phyloP scores from a whole-genome alignment of 176 grass and related monocot species.

The Oryza glumipatula region DNA sequence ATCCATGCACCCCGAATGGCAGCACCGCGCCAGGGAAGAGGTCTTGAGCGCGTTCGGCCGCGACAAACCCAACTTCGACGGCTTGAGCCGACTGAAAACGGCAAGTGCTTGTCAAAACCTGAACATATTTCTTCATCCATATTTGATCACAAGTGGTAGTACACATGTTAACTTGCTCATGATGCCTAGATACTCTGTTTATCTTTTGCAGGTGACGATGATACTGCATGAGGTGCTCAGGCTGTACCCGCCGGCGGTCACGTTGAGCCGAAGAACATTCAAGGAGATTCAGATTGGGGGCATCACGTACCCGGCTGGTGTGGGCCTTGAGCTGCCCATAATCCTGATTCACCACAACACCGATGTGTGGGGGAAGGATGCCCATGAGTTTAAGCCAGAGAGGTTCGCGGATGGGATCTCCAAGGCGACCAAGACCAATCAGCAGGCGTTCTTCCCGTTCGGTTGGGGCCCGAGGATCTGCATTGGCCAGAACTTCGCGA shows the following conservation, averaged over 20 bases:
- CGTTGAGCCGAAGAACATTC: conserved; percentile 40
- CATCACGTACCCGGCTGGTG: conserved; percentile 54
- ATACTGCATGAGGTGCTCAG: conserved; percentile 78
- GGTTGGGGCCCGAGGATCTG: conserved; percentile 76
- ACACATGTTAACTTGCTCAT: not conserved
- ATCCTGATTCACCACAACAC: conserved; percentile 61
- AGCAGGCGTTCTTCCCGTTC: conserved; percentile 62
- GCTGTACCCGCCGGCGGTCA: conserved; percentile 58
- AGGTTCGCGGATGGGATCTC: conserved; percentile 69
- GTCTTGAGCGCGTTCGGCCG: conserved; percentile 53
- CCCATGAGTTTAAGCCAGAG: conserved; percentile 61
- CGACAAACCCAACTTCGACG: conserved; percentile 50
- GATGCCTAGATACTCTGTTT: not conserved
- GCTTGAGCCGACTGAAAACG: conserved; percentile 57
- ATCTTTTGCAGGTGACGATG: conserved; percentile 59
- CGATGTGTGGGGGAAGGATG: conserved; percentile 66
- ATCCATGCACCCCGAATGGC: conserved; percentile 63
- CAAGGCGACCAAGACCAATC: conserved; percentile 55
- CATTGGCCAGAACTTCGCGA: conserved; percentile 71
- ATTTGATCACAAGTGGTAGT: not conserved
- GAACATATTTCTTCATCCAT: not conserved
- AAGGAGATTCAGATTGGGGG: conserved; percentile 58
- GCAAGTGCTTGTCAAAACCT: conserved; percentile 29
- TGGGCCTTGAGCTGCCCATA: conserved; percentile 58
- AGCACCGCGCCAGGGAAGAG: conserved; percentile 65